Base-by-base conservation (phyloP, 331 rosid species). In the Acacia pycnantha region DNA sequence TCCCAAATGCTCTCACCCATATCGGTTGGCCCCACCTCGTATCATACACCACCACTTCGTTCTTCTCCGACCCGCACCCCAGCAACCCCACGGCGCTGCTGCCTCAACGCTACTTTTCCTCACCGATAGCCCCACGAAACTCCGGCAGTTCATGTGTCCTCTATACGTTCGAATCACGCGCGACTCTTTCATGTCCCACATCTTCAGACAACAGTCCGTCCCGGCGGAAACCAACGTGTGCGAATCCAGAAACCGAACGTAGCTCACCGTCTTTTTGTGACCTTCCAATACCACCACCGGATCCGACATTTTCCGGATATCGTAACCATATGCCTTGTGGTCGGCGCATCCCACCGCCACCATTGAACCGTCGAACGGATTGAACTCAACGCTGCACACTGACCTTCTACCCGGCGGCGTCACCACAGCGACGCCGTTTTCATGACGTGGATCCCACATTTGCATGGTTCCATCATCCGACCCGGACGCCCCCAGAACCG, bases 401-500 rank as follows among this genome's bases (percentile, higher is more conserved):
- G 94, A 70, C 81, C 82, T 0, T 85, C 44, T 66, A 0, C 6
- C 73, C 4, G 94, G 91, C 73, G 79, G 94, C 76, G 75, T 81
- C 62, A 79, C 91, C 3, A 11, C 88, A 89, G 82, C 77, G 61
- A 80, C 89, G 37, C 84, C 76, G 0, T 85, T 73, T 0, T 82
- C 35, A 6, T 84, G 80, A 3, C 94, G 92, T 41, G 92, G 80
- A 70, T 91, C 94, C 94, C 94, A 91, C 53, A 84, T 82, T 73
- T 91, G 94, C 78, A 91, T 72, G 29, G 94, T 85, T 22, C 94
- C 92, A 16, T 91, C 94, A 68, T 91, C 94, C 31, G 94, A 89
- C 43, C 91, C 89, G 43, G 94, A 91, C 0, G 92, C 94, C 0
- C 89, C 94, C 1, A 89, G 12, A 15, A 71, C 58, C 31, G 85